phyloP scores from a whole-genome alignment of 148 eudicot genomes.

The Heliamphora exappendiculata region DNA sequence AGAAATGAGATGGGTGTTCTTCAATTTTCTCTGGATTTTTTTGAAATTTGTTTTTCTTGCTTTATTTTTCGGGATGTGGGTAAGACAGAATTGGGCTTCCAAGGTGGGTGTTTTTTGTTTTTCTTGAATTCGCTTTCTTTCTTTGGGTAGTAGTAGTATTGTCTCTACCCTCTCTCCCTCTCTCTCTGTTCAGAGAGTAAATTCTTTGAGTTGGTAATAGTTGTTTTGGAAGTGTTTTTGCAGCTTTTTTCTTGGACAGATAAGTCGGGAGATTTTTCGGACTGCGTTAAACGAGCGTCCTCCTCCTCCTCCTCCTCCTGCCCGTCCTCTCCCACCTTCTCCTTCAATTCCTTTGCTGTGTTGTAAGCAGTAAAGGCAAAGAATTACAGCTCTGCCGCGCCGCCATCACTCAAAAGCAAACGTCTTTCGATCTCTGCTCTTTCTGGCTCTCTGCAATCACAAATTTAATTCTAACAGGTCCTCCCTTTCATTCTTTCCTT shows the following conservation, averaged over 20 bases:
- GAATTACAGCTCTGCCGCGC: slow-evolving; percentile 59
- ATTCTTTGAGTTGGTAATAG: not conserved
- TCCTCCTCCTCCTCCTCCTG: too few species aligned
- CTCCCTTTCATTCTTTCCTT: slow-evolving; percentile 8
- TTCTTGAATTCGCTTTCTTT: not conserved
- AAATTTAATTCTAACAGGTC: not conserved
- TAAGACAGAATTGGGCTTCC: not conserved
- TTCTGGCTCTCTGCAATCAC: slow-evolving; percentile 1
- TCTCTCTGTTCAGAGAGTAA: not conserved
- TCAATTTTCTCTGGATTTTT: slow-evolving; percentile 1
- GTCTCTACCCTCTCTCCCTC: not conserved
- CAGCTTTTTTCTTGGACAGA: slow-evolving; percentile 8
- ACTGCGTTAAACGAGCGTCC: slow-evolving; percentile 15
- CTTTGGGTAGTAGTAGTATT: not conserved
- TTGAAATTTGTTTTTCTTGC: not conserved
- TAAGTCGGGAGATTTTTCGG: slow-evolving; percentile 1
- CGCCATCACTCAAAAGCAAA: slow-evolving; percentile 37
- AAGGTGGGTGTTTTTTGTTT: not conserved
- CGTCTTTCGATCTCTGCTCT: not conserved
- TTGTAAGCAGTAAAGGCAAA: slow-evolving; percentile 27
- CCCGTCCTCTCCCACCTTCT: too few species aligned
- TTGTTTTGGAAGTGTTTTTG: not conserved
- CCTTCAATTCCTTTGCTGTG: slow-evolving; percentile 8
- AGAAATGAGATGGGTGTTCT: not conserved
- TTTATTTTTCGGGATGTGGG: not conserved